Conservation (phyloP, 331 rosid genomes). For the Acacia pycnantha region DNA sequence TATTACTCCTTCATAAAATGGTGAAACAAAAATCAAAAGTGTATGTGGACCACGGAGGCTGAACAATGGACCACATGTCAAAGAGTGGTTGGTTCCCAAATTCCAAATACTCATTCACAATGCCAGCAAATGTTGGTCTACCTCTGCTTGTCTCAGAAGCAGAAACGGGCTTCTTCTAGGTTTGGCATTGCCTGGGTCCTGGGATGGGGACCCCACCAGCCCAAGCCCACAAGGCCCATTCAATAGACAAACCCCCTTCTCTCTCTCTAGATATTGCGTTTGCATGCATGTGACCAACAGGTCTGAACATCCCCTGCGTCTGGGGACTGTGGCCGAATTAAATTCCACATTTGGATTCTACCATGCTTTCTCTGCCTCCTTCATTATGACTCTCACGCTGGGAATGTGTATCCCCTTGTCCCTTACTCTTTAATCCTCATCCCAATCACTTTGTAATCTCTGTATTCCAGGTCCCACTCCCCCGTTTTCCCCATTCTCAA, state of each 20-base stretch:
- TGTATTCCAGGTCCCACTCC: not conserved
- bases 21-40: not conserved
- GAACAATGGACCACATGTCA: not conserved
- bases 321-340: not conserved
- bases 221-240: conserved; percentile 55
- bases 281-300: conserved; percentile 12
- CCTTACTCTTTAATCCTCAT: conserved; percentile 32
- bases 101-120: not conserved
- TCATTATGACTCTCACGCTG: conserved; percentile 63
- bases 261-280: not conserved
- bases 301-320: not conserved
- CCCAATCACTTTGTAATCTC: conserved; percentile 25
- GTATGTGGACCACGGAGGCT: not conserved
- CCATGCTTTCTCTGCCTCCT: not conserved
- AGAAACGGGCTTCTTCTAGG: not conserved
- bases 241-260: not conserved
- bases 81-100: not conserved
- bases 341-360: conserved; percentile 16
- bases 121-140: not conserved
- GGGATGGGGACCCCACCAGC: conserved; percentile 36
- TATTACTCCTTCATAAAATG: not conserved
- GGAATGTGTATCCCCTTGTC: conserved; percentile 47
- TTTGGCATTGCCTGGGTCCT: conserved; percentile 38
- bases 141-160: conserved; percentile 20
- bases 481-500: not conserved